These are phyloP conservation scores for Phytopythium aichiense DNA, from an alignment of 352 stramenopile genomes.

Conservation along the genomic window DNA sequence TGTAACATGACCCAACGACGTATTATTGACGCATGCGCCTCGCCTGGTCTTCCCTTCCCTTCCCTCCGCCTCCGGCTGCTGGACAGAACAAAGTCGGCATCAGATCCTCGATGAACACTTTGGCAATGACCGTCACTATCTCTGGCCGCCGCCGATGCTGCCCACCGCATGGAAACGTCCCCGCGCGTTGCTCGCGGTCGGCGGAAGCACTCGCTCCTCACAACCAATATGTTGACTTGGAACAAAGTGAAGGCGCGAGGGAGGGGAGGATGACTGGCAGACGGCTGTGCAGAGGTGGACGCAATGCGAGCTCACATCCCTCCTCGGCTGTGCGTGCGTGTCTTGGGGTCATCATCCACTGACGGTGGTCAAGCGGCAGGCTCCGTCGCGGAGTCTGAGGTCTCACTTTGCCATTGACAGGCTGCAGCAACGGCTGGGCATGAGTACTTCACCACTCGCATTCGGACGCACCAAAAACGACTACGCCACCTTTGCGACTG, in stretches of 20 bases:
- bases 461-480: neutral
- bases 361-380: too few species aligned
- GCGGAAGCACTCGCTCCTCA: too few species aligned
- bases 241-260: neutral
- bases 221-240: neutral
- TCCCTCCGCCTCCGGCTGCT: too few species aligned
- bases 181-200: neutral
- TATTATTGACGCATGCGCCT: conserved; percentile 2
- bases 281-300: too few species aligned
- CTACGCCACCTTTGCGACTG: neutral
- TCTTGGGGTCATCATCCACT: too few species aligned
- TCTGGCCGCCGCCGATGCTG: too few species aligned
- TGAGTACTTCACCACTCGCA: neutral
- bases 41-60: neutral
- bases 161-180: neutral
- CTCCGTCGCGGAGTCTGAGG: too few species aligned
- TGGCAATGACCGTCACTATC: too few species aligned
- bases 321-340: neutral
- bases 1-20: conserved; percentile 7
- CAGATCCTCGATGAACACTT: too few species aligned
- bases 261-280: too few species aligned
- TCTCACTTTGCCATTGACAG: neutral
- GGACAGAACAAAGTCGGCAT: too few species aligned
- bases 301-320: too few species aligned
- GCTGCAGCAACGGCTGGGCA: neutral